phyloP scores from a whole-genome alignment of 176 grass and related monocot species.

The Oryza rufipogon region DNA sequence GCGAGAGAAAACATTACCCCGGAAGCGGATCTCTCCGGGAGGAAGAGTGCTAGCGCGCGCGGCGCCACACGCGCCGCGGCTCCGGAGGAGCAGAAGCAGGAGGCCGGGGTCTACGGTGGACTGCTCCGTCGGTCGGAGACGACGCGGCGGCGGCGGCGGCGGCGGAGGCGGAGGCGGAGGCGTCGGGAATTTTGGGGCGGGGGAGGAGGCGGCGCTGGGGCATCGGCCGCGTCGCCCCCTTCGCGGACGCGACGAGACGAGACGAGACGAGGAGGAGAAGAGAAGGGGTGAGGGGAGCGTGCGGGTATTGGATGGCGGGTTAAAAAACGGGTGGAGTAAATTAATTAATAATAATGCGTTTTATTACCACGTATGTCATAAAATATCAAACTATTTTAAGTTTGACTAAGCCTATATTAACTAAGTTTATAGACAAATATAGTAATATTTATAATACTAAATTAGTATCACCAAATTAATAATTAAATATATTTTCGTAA shows the following conservation, averaged over 20 bases:
- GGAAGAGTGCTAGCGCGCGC: neutral
- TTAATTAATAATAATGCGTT: no score
- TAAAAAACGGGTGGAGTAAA: neutral
- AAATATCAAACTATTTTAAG: no score
- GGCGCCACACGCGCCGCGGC: neutral
- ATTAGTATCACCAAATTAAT: no score
- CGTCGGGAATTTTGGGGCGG: neutral
- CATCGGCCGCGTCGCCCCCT: neutral
- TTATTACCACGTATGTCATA: no score
- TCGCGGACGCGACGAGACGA: neutral
- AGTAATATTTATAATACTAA: no score
- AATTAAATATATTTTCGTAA: no score
- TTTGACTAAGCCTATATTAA: no score
- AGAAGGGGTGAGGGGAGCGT: neutral
- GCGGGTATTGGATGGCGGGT: neutral
- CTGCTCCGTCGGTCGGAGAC: neutral
- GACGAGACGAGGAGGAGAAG: slow-evolving; percentile 4
- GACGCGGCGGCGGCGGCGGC: neutral
- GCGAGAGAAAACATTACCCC: slow-evolving; percentile 24
- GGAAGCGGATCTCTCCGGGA: slow-evolving; percentile 19
- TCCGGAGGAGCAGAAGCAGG: neutral
- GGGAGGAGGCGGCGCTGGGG: neutral
- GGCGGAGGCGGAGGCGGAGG: neutral
- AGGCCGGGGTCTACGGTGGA: neutral
- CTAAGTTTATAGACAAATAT: no score